Percentiles rank a stretch among this genome's conserved stretches.
Evolutionary conservation across 495 filamentous ascomycete species (phyloP).

Genomic region (Penicillium odoratum): DNA sequence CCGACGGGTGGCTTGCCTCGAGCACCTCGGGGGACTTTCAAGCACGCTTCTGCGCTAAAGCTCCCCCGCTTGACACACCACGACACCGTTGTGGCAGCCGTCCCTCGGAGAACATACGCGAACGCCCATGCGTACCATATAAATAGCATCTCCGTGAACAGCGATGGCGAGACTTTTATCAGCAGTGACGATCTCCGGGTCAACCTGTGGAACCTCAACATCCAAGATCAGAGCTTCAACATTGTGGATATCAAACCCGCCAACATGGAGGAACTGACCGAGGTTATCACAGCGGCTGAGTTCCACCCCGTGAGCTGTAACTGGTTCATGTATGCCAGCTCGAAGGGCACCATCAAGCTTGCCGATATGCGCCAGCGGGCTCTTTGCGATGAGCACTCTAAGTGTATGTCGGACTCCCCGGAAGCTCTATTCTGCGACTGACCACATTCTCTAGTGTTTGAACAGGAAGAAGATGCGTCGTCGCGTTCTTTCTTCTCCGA

Average conservation of each 20-base stretch:
- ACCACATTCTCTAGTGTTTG: slow-evolving; percentile 67
- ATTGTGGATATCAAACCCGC: slow-evolving; percentile 99
- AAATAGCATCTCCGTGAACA: slow-evolving; percentile 99
- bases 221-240: slow-evolving; percentile 99
- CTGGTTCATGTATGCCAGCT: slow-evolving; percentile 99
- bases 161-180: slow-evolving; percentile 98
- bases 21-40: slow-evolving; percentile 71
- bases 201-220: slow-evolving; percentile 98
- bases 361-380: slow-evolving; percentile 98
- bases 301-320: slow-evolving; percentile 98
- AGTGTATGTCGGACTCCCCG: slow-evolving; percentile 65
- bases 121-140: slow-evolving; percentile 99
- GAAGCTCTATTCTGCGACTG: background rate
- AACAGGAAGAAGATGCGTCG: slow-evolving; percentile 98
- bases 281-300: slow-evolving; percentile 97
- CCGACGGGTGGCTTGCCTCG: slow-evolving; percentile 70
- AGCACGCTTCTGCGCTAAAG: slow-evolving; percentile 78
- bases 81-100: slow-evolving; percentile 96
- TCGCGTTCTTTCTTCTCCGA: slow-evolving; percentile 99
- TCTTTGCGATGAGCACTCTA: slow-evolving; percentile 91
- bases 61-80: slow-evolving; percentile 95
- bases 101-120: slow-evolving; percentile 92
- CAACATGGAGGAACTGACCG: slow-evolving; percentile 99
- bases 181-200: slow-evolving; percentile 96
- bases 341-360: slow-evolving; percentile 97